Evolutionary conservation across 345 rosid genomes (phyloP), one percentile per base, ranked within the genome.

Genomic region (rapeseed (Brassica napus)): DNA sequence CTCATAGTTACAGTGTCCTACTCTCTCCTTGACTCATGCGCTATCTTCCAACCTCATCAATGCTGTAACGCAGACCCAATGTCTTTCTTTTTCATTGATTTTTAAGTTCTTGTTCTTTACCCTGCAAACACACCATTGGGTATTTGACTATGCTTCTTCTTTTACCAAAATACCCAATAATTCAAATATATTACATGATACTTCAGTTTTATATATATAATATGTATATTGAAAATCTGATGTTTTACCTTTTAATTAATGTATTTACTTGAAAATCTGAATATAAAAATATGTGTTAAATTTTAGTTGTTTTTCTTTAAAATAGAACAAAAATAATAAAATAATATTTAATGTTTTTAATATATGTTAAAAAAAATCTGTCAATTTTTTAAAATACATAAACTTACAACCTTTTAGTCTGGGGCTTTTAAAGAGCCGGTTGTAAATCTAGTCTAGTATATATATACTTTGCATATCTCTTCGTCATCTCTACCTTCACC

Each of bases 31-130:
- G 37, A 23, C 73, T 62, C 78, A 60, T 73, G 30, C 65, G 59
- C 75, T 68, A 79, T 6, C 76, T 24, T 75, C 83, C 83, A 81
- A 75, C 77, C 69, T 75, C 55, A 55, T 58, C 64, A 70, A 15
- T 54, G 83, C 83, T 80, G 80, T 71, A 80, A 75, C 73, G 77
- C 83, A 81, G 69, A 65, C 83, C 11, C 65, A 47, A 2, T 24
- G 7, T 54, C 30, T 9, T 47, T 10, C 6, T 5, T 61, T 34
- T 8, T 1, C 15, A 6, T 62, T 62, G 42, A 71, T 57, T 30
- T 42, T 73, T 30, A 3, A 44, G 2, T 52, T 74, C 58, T 69
- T 54, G 65, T 74, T 69, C 69, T 47, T 18, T 31, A 18, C 7
- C 71, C 72, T 76, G 70, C 76, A 69, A 10, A 6, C 16, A 76